Percentiles rank a stretch among this genome's conserved stretches.
Evolutionary conservation across 1,284 basidiomycete species (phyloP).

Genomic region (Rhizoctonia solani): DNA sequence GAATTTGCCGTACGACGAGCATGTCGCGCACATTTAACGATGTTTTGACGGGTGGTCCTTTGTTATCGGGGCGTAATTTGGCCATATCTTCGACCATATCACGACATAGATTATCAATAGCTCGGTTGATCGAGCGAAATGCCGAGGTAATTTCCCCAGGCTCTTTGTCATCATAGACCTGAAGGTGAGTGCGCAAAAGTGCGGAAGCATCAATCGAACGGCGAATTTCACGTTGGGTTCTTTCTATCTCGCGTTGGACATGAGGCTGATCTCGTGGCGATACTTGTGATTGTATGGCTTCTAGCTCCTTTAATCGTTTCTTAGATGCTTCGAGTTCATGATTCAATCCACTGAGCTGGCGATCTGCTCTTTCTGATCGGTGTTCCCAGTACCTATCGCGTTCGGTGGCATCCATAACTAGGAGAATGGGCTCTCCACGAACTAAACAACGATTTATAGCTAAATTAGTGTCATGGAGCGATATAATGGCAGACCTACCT

Average conservation of each 20-base stretch:
- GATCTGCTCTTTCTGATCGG: slow-evolving; percentile 9
- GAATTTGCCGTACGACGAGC: background rate
- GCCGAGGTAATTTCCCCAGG: slow-evolving; percentile 16
- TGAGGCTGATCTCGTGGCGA: background rate
- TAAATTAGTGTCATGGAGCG: background rate
- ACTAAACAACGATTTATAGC: background rate
- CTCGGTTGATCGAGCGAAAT: slow-evolving; percentile 32
- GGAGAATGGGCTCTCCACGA: slow-evolving; percentile 13
- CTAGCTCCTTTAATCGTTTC: background rate
- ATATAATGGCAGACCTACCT: background rate
- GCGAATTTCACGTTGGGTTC: slow-evolving; percentile 1
- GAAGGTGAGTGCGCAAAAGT: slow-evolving; percentile 13
- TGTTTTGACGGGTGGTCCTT: background rate
- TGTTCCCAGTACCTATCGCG: slow-evolving; percentile 23
- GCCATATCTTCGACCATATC: slow-evolving; percentile 30
- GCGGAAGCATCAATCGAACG: slow-evolving; percentile 8
- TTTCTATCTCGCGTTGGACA: slow-evolving; percentile 12
- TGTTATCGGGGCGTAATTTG: background rate
- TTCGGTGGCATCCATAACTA: slow-evolving; percentile 9
- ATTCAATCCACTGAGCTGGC: background rate
- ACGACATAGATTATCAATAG: slow-evolving; percentile 14
- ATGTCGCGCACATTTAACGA: slow-evolving; percentile 20
- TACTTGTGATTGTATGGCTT: background rate
- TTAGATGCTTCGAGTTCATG: background rate
- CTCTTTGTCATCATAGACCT: slow-evolving; percentile 15